Evolutionary conservation across 73 alveolate genomes (phyloP).

Genomic region (Paramecium biaurelia): DNA sequence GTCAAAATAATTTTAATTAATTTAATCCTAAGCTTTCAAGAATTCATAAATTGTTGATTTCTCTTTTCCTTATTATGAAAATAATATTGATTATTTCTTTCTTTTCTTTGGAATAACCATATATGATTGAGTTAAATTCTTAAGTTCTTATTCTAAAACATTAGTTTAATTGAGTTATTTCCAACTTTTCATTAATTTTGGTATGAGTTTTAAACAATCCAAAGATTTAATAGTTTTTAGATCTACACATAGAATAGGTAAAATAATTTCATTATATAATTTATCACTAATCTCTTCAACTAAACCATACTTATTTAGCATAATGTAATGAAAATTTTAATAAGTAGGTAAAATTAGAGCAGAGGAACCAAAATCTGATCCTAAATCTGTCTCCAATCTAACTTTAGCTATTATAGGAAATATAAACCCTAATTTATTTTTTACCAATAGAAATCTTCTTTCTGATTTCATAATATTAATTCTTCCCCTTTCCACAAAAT

Average conservation of each 20-base stretch:
- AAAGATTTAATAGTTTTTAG: background rate
- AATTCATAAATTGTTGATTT: background rate
- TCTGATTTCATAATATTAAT: constrained; percentile 3
- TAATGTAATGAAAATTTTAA: background rate
- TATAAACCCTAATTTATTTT: background rate
- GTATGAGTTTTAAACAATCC: background rate
- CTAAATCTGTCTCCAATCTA: background rate
- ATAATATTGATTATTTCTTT: background rate
- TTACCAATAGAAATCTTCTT: background rate
- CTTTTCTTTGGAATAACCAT: background rate
- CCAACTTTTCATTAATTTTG: background rate
- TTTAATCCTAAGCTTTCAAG: background rate
- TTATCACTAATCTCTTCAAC: constrained; percentile 26
- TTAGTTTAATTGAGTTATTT: background rate
- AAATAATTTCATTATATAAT: background rate
- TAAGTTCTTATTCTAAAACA: background rate
- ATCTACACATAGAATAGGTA: background rate
- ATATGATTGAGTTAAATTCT: background rate
- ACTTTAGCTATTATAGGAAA: constrained; percentile 22
- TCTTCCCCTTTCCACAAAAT: constrained; percentile 48
- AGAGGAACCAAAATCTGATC: background rate
- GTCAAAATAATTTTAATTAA: background rate
- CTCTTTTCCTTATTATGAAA: background rate
- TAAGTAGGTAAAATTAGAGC: background rate
- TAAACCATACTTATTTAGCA: background rate